These are phyloP conservation scores for Chaetomiaceae sp. DNA, from an alignment of 2,329 filamentous ascomycete species.

Conservation along the genomic window DNA sequence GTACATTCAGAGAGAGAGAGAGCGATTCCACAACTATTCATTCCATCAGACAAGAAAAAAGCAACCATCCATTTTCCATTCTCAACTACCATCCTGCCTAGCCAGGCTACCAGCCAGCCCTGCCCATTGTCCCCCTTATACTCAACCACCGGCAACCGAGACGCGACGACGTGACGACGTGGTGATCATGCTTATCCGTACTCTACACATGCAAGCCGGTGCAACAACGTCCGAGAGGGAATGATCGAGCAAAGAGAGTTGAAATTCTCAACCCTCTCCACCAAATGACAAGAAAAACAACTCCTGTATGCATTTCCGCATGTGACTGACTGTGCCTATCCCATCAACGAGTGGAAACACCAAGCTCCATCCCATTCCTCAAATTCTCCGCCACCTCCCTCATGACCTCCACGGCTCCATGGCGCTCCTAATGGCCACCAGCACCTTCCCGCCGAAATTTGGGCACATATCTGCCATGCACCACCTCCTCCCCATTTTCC, in stretches of 20 bases:
- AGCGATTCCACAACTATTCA: too few relatives aligned
- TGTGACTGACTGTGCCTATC: too few relatives aligned
- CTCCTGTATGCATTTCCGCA: background rate
- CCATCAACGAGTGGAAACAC: slow-evolving; percentile 9
- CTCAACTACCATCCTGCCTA: background rate
- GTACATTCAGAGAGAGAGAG: too few relatives aligned
- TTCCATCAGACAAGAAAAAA: background rate
- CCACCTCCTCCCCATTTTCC: background rate
- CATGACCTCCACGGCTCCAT: too few relatives aligned
- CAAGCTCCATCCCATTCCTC: too few relatives aligned
- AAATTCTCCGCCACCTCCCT: too few relatives aligned
- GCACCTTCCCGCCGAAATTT: too few relatives aligned
- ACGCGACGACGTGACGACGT: background rate
- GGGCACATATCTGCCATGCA: too few relatives aligned
- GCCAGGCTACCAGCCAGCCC: background rate
- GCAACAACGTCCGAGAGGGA: background rate
- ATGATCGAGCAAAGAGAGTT: background rate
- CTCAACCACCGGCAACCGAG: background rate
- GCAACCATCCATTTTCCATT: slow-evolving; percentile 11
- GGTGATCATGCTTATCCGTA: slow-evolving; percentile 2
- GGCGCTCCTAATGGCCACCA: too few relatives aligned
- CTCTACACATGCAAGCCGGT: background rate
- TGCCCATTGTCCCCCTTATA: background rate
- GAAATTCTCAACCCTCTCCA: too few relatives aligned
- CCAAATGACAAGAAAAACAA: background rate